A percentile compares a stretch with the other conserved stretches of the same genome.
Conservation (phyloP, 306 rosid genomes). For the Casuarina glauca region DNA sequence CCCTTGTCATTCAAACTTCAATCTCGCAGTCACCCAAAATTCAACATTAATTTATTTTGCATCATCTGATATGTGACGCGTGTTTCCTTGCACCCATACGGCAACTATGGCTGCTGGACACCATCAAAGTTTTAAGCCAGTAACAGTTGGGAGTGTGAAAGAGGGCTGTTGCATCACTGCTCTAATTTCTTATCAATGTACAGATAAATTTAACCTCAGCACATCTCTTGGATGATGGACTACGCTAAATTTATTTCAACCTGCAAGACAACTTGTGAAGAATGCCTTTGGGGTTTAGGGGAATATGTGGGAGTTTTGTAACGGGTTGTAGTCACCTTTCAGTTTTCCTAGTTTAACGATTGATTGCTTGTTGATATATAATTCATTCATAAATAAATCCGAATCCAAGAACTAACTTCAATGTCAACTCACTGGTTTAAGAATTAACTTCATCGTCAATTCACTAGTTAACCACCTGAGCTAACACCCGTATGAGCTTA, state of each 20-base stretch:
- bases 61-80: not conserved
- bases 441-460: not conserved
- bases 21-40: not conserved
- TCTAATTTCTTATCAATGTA: not conserved
- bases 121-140: too few relatives aligned
- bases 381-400: not conserved
- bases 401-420: not conserved
- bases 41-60: not conserved
- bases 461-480: not conserved
- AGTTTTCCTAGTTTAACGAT: not conserved
- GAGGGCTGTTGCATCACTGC: too few relatives aligned
- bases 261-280: not conserved
- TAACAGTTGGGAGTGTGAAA: too few relatives aligned
- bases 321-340: not conserved
- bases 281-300: not conserved
- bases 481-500: not conserved
- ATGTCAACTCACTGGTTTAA: not conserved
- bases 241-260: too few relatives aligned
- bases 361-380: not conserved
- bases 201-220: not conserved
- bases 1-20: slow-evolving; percentile 11
- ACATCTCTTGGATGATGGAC: not conserved
- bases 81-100: not conserved
- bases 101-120: not conserved
- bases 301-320: not conserved